Evolutionary conservation across 2,329 filamentous ascomycete species (phyloP).

Genomic region (Fusarium nisikadoi): DNA sequence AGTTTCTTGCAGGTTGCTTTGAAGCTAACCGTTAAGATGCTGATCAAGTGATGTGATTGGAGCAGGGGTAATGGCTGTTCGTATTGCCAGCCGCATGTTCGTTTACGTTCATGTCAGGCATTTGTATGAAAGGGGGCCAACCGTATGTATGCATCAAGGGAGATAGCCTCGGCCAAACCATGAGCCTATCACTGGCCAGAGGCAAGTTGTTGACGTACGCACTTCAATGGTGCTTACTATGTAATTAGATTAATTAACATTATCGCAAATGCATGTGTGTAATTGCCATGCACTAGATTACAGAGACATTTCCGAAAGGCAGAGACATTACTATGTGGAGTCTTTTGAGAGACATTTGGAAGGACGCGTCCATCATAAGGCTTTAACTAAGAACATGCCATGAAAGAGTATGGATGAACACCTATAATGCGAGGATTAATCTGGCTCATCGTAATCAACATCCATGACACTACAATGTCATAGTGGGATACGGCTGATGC

Average conservation of each 20-base stretch:
- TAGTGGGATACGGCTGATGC: slow-evolving; percentile 5
- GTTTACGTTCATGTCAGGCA: slow-evolving; percentile 9
- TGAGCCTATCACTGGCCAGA: slow-evolving; percentile 9
- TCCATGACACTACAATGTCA: slow-evolving; percentile 4
- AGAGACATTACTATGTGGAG: slow-evolving; percentile 2
- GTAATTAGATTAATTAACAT: slow-evolving; percentile 7
- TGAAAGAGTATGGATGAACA: neutral
- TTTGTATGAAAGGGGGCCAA: slow-evolving; percentile 13
- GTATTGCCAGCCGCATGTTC: slow-evolving; percentile 14
- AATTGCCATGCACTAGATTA: slow-evolving; percentile 18
- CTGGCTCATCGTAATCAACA: slow-evolving; percentile 4
- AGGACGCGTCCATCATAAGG: neutral
- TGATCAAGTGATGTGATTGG: slow-evolving; percentile 27
- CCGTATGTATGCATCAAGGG: slow-evolving; percentile 7
- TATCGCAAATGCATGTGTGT: neutral
- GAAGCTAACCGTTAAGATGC: slow-evolving; percentile 7
- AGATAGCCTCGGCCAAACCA: slow-evolving; percentile 2
- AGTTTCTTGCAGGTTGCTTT: slow-evolving; percentile 13
- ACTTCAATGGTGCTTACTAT: neutral
- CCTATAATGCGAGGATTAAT: neutral
- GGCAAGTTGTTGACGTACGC: neutral
- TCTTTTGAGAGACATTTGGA: neutral
- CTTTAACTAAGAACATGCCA: neutral
- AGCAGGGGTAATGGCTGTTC: slow-evolving; percentile 8
- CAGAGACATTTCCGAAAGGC: slow-evolving; percentile 2